Conservation (phyloP, 148 eudicot species). For the Rhododendron mucronatum region DNA sequence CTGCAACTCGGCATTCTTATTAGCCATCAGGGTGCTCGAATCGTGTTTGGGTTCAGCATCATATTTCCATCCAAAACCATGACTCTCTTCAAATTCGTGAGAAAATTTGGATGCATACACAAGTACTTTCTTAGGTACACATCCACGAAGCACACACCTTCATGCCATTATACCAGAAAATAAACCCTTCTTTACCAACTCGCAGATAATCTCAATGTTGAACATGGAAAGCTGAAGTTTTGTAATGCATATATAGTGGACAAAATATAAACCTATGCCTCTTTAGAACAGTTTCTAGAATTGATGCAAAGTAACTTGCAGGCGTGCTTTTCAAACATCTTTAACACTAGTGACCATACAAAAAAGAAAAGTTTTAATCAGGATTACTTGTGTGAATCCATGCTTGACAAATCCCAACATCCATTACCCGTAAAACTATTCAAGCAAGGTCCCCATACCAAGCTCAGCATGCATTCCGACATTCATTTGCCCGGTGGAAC, state of each 20-base stretch:
- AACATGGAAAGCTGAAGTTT: neutral
- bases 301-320: neutral
- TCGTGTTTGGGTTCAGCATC: constrained; percentile 91
- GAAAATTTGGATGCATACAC: constrained; percentile 87
- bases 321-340: neutral
- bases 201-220: neutral
- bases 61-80: constrained; percentile 93
- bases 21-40: constrained; percentile 92
- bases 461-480: neutral
- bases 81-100: constrained; percentile 97
- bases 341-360: neutral
- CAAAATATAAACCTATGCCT: neutral
- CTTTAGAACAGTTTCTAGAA: neutral
- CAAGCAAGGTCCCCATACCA: neutral
- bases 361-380: neutral
- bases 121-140: constrained; percentile 94
- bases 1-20: constrained; percentile 93
- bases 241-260: neutral
- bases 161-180: constrained; percentile 8
- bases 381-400: neutral
- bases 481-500: neutral
- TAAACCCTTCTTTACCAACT: constrained; percentile 9
- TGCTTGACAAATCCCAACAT: neutral
- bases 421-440: neutral
- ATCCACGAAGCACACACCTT: constrained; percentile 98